Base-by-base conservation (phyloP, 306 rosid species). In the Malus sylvestris region DNA sequence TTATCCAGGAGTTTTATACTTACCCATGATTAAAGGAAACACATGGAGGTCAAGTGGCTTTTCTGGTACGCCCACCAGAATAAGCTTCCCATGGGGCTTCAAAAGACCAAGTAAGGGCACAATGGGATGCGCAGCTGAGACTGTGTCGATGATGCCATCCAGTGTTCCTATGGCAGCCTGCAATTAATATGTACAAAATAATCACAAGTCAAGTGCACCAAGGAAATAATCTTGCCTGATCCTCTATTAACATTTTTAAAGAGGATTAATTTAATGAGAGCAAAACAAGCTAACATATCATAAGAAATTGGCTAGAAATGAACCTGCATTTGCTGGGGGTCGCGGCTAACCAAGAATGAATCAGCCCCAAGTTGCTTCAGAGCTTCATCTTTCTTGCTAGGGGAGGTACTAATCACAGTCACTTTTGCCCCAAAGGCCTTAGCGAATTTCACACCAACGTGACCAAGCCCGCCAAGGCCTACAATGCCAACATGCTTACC, bases 381-480 rank as follows among this genome's bases (percentile, higher is more conserved):
- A 14, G 89, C 88, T 70, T 88, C 88, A 4, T 81, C 33, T 77
- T 83, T 80, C 68, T 88, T 88, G 73, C 68, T 25, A 9, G 83
- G 82, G 4, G 91, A 83, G 0, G 91, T 83, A 65, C 89, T 86
- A 14, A 86, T 86, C 13, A 85, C 86, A 0, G 91, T 85, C 0
- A 85, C 86, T 33, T 79, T 81, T 38, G 74, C 81, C 11, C 91
- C 91, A 71, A 85, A 67, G 27, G 91, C 89, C 75, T 85, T 85
- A 2, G 88, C 89, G 33, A 88, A 88, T 38, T 88, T 88, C 0
- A 83, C 83, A 29, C 86, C 91, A 72, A 85, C 1, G 55, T 85
- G 89, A 22, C 88, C 91, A 0, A 85, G 81, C 14, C 89, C 91
- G 6, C 91, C 91, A 0, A 88, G 85, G 33, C 89, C 86, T 64